Evolutionary conservation across 805 yeast species (phyloP).

Genomic region (Wickerhamomyces rabaulensis): DNA sequence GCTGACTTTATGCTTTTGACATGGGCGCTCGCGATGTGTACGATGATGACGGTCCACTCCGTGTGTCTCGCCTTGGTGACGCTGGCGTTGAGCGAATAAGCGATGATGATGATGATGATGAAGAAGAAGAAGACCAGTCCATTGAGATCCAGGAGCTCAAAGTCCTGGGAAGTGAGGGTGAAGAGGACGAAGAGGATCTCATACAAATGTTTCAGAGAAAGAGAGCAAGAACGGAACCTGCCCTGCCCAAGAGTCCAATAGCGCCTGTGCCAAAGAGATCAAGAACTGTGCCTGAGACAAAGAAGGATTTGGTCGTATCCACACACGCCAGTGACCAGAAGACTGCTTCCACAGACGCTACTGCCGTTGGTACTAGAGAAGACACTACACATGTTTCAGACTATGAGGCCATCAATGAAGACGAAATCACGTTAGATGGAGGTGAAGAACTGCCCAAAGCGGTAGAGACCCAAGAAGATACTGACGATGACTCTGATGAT

Average conservation of each 20-base stretch:
- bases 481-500: constrained; percentile 1
- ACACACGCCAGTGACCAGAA: background rate
- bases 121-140: constrained; percentile 5
- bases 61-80: background rate
- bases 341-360: background rate
- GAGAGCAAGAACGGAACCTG: constrained; percentile 4
- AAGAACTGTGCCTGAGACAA: background rate
- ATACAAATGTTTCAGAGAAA: constrained; percentile 4
- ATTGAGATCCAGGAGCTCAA: constrained; percentile 9
- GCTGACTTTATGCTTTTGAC: background rate
- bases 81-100: background rate
- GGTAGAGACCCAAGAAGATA: background rate
- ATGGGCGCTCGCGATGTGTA: background rate
- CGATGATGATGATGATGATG: background rate
- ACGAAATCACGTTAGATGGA: background rate
- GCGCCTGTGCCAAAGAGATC: background rate
- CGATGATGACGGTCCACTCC: background rate
- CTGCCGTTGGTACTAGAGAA: background rate
- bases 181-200: constrained; percentile 11
- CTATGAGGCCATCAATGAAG: background rate
- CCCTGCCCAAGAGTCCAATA: background rate
- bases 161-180: constrained; percentile 19
- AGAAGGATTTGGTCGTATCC: background rate
- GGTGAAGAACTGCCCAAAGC: background rate
- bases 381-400: background rate